Evolutionary conservation across 2,329 filamentous ascomycete species (phyloP).

Genomic region (Phialocephala subalpina): DNA sequence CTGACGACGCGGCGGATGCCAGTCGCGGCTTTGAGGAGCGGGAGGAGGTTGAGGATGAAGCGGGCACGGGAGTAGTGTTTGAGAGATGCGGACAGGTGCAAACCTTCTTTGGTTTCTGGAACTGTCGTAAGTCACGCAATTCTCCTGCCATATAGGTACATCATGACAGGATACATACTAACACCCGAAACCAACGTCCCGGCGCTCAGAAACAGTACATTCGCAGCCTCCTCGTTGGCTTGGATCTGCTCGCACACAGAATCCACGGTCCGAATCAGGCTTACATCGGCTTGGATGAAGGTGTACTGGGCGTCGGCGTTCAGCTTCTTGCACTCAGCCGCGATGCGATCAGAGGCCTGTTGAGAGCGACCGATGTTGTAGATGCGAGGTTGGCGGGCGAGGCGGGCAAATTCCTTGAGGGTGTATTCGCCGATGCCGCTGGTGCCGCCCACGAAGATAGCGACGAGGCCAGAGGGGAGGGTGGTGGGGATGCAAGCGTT

Average conservation of each 20-base stretch:
- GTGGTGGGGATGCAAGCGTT: constrained; percentile 47
- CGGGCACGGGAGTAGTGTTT: constrained; percentile 64
- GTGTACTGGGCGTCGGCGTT: constrained; percentile 53
- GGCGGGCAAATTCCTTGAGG: constrained; percentile 53
- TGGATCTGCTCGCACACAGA: constrained; percentile 53
- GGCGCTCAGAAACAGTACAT: constrained; percentile 55
- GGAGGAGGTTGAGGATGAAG: constrained; percentile 63
- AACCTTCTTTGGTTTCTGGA: constrained; percentile 60
- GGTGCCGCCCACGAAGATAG: constrained; percentile 61
- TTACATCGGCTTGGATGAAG: constrained; percentile 58
- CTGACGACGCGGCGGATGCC: constrained; percentile 59
- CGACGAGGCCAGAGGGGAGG: constrained; percentile 48
- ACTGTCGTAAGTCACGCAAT: not conserved
- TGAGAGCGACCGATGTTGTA: constrained; percentile 60
- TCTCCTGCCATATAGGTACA: not conserved
- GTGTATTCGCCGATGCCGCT: constrained; percentile 59
- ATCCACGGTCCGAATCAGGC: constrained; percentile 58
- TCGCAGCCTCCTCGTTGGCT: constrained; percentile 50
- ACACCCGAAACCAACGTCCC: constrained; percentile 43
- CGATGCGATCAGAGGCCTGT: constrained; percentile 43
- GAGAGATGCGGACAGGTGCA: constrained; percentile 58
- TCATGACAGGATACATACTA: constrained; percentile 33
- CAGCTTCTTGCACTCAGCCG: constrained; percentile 49
- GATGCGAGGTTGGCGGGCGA: constrained; percentile 50
- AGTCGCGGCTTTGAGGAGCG: constrained; percentile 53